Conservation (phyloP, 2,329 filamentous ascomycete genomes). For the Sarocladium oryzae region DNA sequence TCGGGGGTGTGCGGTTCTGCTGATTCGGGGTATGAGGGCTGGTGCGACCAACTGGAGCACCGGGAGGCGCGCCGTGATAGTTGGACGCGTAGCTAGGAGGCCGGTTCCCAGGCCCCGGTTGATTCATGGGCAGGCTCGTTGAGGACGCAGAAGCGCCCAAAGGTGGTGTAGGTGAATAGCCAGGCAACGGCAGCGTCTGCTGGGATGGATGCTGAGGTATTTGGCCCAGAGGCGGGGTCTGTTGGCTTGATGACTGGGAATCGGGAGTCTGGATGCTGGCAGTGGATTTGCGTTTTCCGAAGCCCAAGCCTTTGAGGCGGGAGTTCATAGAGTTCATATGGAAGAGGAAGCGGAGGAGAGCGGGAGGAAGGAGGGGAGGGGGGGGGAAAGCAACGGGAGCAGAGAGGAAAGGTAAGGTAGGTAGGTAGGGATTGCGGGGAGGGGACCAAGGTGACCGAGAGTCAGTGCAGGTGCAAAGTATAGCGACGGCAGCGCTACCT, state of each 20-base stretch:
- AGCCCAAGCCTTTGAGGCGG: slow-evolving; percentile 72
- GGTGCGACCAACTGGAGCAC: slow-evolving; percentile 12
- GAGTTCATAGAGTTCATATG: slow-evolving; percentile 73
- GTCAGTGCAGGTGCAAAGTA: slow-evolving; percentile 1
- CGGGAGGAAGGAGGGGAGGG: slow-evolving; percentile 11
- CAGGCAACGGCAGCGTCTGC: slow-evolving; percentile 27
- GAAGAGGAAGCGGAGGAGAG: slow-evolving; percentile 24
- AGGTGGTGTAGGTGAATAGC: slow-evolving; percentile 22
- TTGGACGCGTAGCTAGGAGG: slow-evolving; percentile 59
- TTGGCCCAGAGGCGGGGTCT: slow-evolving; percentile 32
- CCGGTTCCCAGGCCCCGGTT: slow-evolving; percentile 51
- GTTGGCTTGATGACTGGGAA: slow-evolving; percentile 3
- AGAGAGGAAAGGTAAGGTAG: slow-evolving; percentile 13
- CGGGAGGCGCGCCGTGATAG: slow-evolving; percentile 34
- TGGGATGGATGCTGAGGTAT: slow-evolving; percentile 42
- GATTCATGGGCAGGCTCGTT: slow-evolving; percentile 53
- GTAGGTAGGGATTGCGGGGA: slow-evolving; percentile 13
- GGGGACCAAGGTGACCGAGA: slow-evolving; percentile 6
- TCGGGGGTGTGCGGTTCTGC: slow-evolving; percentile 48
- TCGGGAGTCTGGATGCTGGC: slow-evolving; percentile 51
- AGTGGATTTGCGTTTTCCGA: slow-evolving; percentile 72
- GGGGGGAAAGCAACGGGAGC: slow-evolving; percentile 8
- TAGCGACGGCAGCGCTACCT: slow-evolving; percentile 3
- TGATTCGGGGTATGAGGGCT: slow-evolving; percentile 28
- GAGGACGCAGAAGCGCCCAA: slow-evolving; percentile 37